Conservation (phyloP, 495 filamentous ascomycete species). For the Penicillium paradoxum region DNA sequence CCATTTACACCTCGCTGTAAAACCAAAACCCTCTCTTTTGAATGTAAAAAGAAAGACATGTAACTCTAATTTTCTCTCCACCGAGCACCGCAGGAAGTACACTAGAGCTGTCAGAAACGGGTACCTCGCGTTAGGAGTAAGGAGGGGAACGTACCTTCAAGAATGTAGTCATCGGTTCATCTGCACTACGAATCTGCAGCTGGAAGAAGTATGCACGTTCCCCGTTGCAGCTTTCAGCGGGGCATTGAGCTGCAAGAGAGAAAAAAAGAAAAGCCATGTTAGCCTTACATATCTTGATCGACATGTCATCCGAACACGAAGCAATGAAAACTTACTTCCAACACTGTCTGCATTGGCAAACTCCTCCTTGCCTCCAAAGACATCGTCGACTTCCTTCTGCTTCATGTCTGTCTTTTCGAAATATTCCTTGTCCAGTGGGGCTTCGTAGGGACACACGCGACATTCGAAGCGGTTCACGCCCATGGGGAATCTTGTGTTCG, state of each 20-base stretch:
- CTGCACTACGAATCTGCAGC: conserved; percentile 95
- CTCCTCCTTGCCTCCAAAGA: conserved; percentile 78
- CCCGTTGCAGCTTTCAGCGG: conserved; percentile 67
- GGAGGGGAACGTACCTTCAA: conserved; percentile 61
- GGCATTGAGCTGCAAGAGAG: conserved; percentile 60
- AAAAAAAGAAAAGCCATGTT: background rate
- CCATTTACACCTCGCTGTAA: conserved; percentile 11
- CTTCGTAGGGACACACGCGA: conserved; percentile 88
- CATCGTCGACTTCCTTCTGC: conserved; percentile 82
- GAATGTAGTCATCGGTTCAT: conserved; percentile 98
- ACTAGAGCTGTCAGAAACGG: conserved; percentile 35
- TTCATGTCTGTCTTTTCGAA: conserved; percentile 69
- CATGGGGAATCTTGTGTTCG: conserved; percentile 38
- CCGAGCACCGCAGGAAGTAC: conserved; percentile 38
- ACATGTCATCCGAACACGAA: background rate
- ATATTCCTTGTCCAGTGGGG: conserved; percentile 63
- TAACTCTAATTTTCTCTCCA: conserved; percentile 44
- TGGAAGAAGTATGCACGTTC: conserved; percentile 86
- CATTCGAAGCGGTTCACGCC: conserved; percentile 80
- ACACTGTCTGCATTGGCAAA: conserved; percentile 89
- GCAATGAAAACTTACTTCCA: conserved; percentile 43
- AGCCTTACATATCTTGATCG: background rate
- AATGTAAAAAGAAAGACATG: conserved; percentile 3
- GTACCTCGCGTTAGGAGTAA: conserved; percentile 18
- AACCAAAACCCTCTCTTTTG: background rate